Evolutionary conservation across 2,329 filamentous ascomycete species (phyloP).

Genomic region (Aciculosporium take): DNA sequence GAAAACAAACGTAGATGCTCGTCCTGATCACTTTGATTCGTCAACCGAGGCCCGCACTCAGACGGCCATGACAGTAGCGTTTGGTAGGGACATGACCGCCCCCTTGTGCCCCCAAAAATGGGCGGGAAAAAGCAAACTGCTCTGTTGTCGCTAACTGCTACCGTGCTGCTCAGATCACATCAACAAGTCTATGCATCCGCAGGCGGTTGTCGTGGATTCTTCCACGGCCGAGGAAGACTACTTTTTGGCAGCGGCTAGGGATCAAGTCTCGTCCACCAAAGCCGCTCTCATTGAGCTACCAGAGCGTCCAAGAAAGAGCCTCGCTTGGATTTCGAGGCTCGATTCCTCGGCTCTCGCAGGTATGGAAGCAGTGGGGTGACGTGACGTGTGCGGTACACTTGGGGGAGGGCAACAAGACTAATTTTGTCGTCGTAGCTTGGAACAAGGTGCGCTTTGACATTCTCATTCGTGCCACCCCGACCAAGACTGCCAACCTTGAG

Average conservation of each 20-base stretch:
- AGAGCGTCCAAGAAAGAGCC: slow-evolving; percentile 41
- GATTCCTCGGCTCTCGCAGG: slow-evolving; percentile 57
- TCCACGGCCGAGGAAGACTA: slow-evolving; percentile 51
- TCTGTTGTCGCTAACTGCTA: neutral
- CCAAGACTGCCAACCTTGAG: slow-evolving; percentile 59
- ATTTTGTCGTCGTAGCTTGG: slow-evolving; percentile 53
- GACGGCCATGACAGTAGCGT: slow-evolving; percentile 45
- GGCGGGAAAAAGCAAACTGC: neutral
- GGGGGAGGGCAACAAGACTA: slow-evolving; percentile 1
- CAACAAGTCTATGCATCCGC: slow-evolving; percentile 59
- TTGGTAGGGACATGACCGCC: slow-evolving; percentile 34
- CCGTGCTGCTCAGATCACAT: slow-evolving; percentile 45
- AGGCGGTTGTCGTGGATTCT: slow-evolving; percentile 60
- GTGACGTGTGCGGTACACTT: too few species aligned
- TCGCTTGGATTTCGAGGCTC: slow-evolving; percentile 66
- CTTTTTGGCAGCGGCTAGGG: slow-evolving; percentile 47
- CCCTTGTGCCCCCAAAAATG: neutral
- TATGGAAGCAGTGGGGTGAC: slow-evolving; percentile 26
- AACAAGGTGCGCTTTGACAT: slow-evolving; percentile 68
- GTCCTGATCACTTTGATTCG: slow-evolving; percentile 55
- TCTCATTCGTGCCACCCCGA: slow-evolving; percentile 59
- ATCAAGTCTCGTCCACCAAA: slow-evolving; percentile 34
- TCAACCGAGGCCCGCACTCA: slow-evolving; percentile 60
- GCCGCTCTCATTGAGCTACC: slow-evolving; percentile 67
- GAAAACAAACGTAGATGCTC: slow-evolving; percentile 43